Conservation (phyloP, 108 stramenopile genomes). For the Epithemia pelagica region DNA sequence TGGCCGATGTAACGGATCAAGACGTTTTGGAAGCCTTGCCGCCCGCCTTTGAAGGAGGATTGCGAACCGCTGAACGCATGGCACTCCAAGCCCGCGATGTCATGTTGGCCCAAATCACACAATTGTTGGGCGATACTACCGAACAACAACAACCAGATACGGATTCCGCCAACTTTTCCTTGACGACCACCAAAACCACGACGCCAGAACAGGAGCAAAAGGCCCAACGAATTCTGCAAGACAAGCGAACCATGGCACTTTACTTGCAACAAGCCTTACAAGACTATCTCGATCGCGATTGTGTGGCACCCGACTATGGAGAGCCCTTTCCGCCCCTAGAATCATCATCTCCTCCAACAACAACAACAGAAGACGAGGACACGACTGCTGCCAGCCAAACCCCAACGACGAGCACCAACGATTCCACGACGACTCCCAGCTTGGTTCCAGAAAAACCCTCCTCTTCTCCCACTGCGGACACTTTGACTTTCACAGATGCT, state of each 20-base stretch:
- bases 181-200: too few species aligned
- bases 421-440: too few species aligned
- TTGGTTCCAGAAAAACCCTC: too few species aligned
- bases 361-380: too few species aligned
- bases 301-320: slow-evolving; percentile 56
- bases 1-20: slow-evolving; percentile 70
- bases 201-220: too few species aligned
- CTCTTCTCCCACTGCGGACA: too few species aligned
- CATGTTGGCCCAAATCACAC: slow-evolving; percentile 75
- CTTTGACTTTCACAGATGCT: too few species aligned
- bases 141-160: too few species aligned
- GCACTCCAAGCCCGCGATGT: slow-evolving; percentile 69
- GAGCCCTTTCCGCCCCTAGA: slow-evolving; percentile 7
- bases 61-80: slow-evolving; percentile 46
- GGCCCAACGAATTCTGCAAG: slow-evolving; percentile 19
- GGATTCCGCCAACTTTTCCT: too few species aligned
- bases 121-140: slow-evolving; percentile 51
- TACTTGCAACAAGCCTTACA: slow-evolving; percentile 65
- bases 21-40: slow-evolving; percentile 82
- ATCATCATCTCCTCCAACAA: too few species aligned
- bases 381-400: too few species aligned
- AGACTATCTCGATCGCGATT: slow-evolving; percentile 59
- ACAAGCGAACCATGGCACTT: slow-evolving; percentile 47
- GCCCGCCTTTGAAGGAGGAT: slow-evolving; percentile 67
- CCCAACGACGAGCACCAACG: too few species aligned